These are phyloP conservation scores for Corymbia maculata DNA, from an alignment of 345 rosid species.

Conservation along the genomic window DNA sequence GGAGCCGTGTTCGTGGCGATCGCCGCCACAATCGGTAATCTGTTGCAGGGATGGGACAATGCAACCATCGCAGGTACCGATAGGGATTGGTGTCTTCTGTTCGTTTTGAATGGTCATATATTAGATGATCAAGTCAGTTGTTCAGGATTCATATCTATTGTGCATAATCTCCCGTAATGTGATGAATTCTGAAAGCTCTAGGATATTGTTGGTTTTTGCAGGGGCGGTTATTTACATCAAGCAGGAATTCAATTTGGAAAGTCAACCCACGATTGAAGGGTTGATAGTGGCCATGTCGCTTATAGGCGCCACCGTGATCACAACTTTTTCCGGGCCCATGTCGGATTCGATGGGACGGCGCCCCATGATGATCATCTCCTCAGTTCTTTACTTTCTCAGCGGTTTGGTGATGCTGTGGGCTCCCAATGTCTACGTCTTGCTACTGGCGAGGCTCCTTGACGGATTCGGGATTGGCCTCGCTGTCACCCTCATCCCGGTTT, in stretches of 20 bases:
- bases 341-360: conserved; percentile 28
- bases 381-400: conserved; percentile 20
- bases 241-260: conserved; percentile 23
- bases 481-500: conserved; percentile 32
- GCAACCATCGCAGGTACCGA: conserved; percentile 27
- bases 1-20: conserved; percentile 28
- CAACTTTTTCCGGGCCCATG: conserved; percentile 24
- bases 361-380: conserved; percentile 27
- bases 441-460: conserved; percentile 21
- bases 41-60: conserved; percentile 46
- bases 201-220: background rate
- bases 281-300: conserved; percentile 32
- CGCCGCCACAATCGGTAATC: conserved; percentile 27
- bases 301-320: conserved; percentile 28
- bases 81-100: background rate
- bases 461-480: conserved; percentile 40
- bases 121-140: background rate
- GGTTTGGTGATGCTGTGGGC: conserved; percentile 36
- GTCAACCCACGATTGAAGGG: conserved; percentile 31
- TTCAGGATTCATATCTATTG: background rate
- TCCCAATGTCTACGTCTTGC: conserved; percentile 31
- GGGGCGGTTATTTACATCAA: conserved; percentile 35
- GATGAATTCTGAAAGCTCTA: background rate
- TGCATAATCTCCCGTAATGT: background rate
- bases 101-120: background rate